Evolutionary conservation across 352 stramenopile species (phyloP).

Genomic region (Phytophthora kernoviae): DNA sequence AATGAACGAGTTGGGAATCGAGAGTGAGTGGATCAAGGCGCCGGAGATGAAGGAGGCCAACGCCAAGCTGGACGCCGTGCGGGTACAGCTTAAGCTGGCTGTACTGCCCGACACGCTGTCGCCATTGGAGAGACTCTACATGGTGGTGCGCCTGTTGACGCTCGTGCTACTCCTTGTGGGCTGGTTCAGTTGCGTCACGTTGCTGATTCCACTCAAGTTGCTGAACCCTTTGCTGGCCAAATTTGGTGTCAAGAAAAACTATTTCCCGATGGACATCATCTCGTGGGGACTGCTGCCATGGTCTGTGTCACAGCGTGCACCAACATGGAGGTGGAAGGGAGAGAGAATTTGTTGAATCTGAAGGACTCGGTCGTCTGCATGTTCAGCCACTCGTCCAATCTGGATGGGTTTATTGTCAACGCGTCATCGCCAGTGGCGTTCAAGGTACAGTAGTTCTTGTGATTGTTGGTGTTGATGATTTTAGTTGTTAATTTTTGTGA

Average conservation of each 20-base stretch:
- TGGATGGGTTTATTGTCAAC: conserved; percentile 87
- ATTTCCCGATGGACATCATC: conserved; percentile 77
- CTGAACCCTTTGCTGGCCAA: conserved; percentile 51
- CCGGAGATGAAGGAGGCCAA: conserved; percentile 56
- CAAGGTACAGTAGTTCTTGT: conserved; percentile 43
- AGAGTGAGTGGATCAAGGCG: conserved; percentile 56
- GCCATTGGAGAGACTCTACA: conserved; percentile 63
- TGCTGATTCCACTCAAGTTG: conserved; percentile 74
- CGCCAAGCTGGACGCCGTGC: conserved; percentile 62
- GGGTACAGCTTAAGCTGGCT: conserved; percentile 68
- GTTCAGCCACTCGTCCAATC: conserved; percentile 87
- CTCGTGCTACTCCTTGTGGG: conserved; percentile 73
- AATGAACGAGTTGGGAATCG: conserved; percentile 69
- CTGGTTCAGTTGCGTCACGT: conserved; percentile 71
- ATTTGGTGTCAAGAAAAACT: conserved; percentile 76
- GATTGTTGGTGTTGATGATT: not conserved
- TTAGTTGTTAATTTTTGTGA: not conserved
- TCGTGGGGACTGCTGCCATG: conserved; percentile 58
- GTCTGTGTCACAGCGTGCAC: conserved; percentile 61
- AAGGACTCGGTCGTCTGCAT: conserved; percentile 81
- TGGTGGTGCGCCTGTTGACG: conserved; percentile 67
- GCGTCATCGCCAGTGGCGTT: conserved; percentile 66
- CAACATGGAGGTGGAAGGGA: conserved; percentile 51
- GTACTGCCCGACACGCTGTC: conserved; percentile 46
- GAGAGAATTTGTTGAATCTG: conserved; percentile 51